Conservation (phyloP, 129 eudicot species). For the Deinandra increscens region DNA sequence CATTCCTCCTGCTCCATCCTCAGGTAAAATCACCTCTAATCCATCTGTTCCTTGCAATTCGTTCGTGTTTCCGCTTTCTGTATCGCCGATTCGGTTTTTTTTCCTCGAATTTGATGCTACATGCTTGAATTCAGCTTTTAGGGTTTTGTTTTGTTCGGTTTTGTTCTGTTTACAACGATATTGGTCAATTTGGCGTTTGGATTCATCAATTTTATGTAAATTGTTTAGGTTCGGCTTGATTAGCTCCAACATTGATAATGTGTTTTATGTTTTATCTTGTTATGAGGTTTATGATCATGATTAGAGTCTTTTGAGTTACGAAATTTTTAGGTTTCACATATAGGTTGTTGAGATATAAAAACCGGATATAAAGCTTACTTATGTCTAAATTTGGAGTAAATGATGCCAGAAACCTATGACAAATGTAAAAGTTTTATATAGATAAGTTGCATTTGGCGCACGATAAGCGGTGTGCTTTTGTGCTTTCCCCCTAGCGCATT, state of each 20-base stretch:
- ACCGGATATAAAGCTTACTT: no score
- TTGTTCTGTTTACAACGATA: not conserved
- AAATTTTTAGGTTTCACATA: no score
- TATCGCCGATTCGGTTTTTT: not conserved
- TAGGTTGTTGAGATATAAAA: no score
- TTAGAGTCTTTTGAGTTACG: not conserved
- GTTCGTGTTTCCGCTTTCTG: not conserved
- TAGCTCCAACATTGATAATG: not conserved
- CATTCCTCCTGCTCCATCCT: conserved; percentile 8
- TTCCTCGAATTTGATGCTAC: not conserved
- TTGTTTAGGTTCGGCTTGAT: not conserved
- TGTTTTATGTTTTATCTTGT: not conserved
- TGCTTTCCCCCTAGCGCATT: no score
- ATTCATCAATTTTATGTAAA: not conserved
- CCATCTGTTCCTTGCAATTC: not conserved
- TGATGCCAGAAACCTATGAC: no score
- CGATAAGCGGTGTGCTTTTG: no score
- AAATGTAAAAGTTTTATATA: no score
- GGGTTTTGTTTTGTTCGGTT: not conserved
- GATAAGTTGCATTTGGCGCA: no score
- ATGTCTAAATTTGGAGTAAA: no score
- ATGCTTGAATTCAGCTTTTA: not conserved
- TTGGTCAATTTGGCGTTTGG: not conserved
- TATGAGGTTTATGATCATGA: not conserved
- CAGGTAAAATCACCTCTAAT: conserved; percentile 17